Evolutionary conservation across 2,329 filamentous ascomycete species (phyloP).

Genomic region (Pyricularia grisea): DNA sequence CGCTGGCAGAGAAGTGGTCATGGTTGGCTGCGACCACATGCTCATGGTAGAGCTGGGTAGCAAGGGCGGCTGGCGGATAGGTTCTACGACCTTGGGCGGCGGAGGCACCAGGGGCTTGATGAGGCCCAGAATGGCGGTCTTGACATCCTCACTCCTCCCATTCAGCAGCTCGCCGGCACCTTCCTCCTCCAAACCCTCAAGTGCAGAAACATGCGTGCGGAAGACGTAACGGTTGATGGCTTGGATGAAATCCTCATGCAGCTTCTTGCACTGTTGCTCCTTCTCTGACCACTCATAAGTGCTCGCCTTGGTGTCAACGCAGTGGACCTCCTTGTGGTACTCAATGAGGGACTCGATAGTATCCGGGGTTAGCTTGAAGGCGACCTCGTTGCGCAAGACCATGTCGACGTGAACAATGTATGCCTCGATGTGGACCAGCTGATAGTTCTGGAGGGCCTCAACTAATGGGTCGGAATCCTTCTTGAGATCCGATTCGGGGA

Average conservation of each 20-base stretch:
- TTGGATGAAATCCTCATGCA: conserved; percentile 94
- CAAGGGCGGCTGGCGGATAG: conserved; percentile 76
- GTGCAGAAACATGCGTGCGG: conserved; percentile 74
- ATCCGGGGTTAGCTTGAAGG: conserved; percentile 92
- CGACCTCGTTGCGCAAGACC: conserved; percentile 94
- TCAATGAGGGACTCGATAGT: conserved; percentile 89
- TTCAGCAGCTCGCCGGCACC: conserved; percentile 87
- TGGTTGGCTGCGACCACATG: conserved; percentile 71
- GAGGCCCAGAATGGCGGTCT: conserved; percentile 72
- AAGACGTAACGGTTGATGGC: conserved; percentile 97
- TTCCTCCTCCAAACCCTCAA: conserved; percentile 95
- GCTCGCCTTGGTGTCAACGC: conserved; percentile 76
- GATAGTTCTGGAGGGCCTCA: conserved; percentile 86
- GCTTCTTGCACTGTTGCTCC: conserved; percentile 90
- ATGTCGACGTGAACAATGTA: conserved; percentile 99
- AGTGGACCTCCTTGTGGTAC: conserved; percentile 94
- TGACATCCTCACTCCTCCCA: conserved; percentile 88
- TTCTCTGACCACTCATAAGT: conserved; percentile 96
- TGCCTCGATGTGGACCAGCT: conserved; percentile 86
- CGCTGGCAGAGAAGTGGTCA: conserved; percentile 52
- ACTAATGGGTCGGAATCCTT: conserved; percentile 74
- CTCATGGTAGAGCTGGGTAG: conserved; percentile 71
- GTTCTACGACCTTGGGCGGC: conserved; percentile 80
- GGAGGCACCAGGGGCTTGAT: conserved; percentile 82
- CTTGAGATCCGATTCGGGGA: conserved; percentile 73